A percentile compares a stretch with the other conserved stretches of the same genome.
Conservation (phyloP, 306 rosid species). For the Cicer arietinum region DNA sequence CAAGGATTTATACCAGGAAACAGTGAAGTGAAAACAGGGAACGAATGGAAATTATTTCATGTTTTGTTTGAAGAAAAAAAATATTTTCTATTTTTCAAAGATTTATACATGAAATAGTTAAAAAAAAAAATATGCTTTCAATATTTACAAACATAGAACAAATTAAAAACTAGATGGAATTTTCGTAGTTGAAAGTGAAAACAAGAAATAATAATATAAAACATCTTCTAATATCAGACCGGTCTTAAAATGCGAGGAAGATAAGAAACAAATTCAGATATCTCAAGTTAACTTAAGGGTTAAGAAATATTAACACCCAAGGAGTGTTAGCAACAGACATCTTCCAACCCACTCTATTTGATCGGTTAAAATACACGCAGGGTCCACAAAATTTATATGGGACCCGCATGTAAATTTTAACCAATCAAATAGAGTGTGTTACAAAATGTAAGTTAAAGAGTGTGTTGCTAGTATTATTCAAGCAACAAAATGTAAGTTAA, state of each 20-base stretch:
- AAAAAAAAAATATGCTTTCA: not conserved
- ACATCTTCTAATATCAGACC: not conserved
- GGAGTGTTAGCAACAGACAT: not conserved
- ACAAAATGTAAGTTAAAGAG: too few relatives aligned
- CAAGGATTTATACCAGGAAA: not conserved
- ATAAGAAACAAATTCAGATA: slow-evolving; percentile 32
- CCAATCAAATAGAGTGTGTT: too few relatives aligned
- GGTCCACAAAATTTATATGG: too few relatives aligned
- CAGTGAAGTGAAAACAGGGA: not conserved
- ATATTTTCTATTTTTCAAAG: not conserved
- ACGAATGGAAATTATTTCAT: not conserved
- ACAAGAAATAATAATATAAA: not conserved
- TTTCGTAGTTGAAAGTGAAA: not conserved
- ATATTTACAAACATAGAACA: not conserved
- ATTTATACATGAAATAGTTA: not conserved
- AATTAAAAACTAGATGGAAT: not conserved
- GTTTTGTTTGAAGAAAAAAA: not conserved
- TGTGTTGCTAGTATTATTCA: too few relatives aligned
- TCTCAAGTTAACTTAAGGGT: slow-evolving; percentile 11
- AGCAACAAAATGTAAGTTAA: not conserved
- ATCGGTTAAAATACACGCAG: too few relatives aligned
- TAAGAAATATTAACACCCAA: not conserved
- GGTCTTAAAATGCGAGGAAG: slow-evolving; percentile 8
- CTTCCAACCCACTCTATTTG: too few relatives aligned
- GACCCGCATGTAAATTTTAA: too few relatives aligned